Percentiles rank a stretch among this genome's conserved stretches.
Evolutionary conservation across 805 yeast genomes (phyloP).

Genomic region (Saccharomycopsis oosterbeekiorum): DNA sequence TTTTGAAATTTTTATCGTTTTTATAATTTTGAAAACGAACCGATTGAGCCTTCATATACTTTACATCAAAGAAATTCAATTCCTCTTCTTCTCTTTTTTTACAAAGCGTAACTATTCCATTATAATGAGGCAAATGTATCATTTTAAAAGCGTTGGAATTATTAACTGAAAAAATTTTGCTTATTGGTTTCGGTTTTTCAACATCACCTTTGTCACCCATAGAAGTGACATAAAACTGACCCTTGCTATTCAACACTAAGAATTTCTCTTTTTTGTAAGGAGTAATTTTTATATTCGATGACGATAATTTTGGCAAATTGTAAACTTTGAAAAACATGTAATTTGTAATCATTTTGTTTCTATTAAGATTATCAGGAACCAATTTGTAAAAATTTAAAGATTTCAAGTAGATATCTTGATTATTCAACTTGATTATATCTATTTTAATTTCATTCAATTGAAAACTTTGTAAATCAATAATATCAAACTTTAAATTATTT

Average conservation of each 20-base stretch:
- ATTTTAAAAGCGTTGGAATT: neutral
- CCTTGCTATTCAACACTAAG: neutral
- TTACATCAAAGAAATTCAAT: neutral
- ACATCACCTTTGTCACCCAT: neutral
- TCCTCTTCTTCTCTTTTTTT: neutral
- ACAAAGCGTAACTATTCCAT: neutral
- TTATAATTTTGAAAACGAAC: neutral
- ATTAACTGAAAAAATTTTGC: neutral
- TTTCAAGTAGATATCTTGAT: neutral
- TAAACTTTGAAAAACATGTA: neutral
- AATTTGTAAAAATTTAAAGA: neutral
- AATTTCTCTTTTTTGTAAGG: neutral
- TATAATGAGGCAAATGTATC: neutral
- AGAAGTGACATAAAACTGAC: neutral
- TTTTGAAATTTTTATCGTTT: neutral
- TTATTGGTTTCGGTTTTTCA: neutral
- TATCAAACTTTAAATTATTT: neutral
- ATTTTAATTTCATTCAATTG: neutral
- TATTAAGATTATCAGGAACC: neutral
- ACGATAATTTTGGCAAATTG: neutral
- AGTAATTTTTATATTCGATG: neutral
- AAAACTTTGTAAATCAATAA: neutral
- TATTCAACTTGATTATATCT: neutral
- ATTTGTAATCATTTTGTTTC: neutral
- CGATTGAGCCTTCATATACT: neutral